phyloP scores from a whole-genome alignment of 2,329 filamentous ascomycete species.

The Calonectria henricotiae region DNA sequence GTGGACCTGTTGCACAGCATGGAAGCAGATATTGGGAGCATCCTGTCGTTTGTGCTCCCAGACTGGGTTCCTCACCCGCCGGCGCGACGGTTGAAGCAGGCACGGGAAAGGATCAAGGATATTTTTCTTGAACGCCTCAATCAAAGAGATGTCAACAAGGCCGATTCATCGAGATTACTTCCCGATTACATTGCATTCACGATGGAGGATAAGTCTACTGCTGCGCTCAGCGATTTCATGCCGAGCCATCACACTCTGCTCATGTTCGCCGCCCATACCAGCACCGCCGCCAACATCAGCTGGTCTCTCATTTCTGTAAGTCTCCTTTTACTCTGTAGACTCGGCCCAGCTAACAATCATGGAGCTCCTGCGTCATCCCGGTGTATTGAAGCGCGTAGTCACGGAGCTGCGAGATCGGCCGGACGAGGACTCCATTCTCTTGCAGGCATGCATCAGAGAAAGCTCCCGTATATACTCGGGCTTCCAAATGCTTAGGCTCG shows the following conservation, averaged over 20 bases:
- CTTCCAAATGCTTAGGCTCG: conserved; percentile 32
- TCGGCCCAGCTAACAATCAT: neutral
- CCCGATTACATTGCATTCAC: conserved; percentile 35
- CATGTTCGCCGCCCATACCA: conserved; percentile 37
- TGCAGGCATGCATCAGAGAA: conserved; percentile 35
- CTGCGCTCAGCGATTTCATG: conserved; percentile 31
- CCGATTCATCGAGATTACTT: conserved; percentile 7
- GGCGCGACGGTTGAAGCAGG: conserved; percentile 29
- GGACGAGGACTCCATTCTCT: conserved; percentile 25
- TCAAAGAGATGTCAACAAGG: neutral
- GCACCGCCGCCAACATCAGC: conserved; percentile 33
- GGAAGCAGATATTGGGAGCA: conserved; percentile 34
- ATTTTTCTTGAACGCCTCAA: conserved; percentile 31
- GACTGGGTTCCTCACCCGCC: conserved; percentile 35
- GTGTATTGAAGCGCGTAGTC: conserved; percentile 23
- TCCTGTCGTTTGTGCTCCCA: conserved; percentile 31
- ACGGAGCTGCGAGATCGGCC: conserved; percentile 26
- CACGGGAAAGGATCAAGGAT: conserved; percentile 23
- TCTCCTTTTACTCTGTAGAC: neutral
- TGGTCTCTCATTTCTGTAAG: conserved; percentile 34
- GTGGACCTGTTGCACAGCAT: conserved; percentile 33
- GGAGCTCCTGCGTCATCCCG: conserved; percentile 31
- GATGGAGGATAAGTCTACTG: conserved; percentile 34
- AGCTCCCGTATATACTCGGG: conserved; percentile 35
- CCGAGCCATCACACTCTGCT: conserved; percentile 35